Base-by-base conservation (phyloP, 1,284 basidiomycete genomes). In the Trametes sp. region DNA sequence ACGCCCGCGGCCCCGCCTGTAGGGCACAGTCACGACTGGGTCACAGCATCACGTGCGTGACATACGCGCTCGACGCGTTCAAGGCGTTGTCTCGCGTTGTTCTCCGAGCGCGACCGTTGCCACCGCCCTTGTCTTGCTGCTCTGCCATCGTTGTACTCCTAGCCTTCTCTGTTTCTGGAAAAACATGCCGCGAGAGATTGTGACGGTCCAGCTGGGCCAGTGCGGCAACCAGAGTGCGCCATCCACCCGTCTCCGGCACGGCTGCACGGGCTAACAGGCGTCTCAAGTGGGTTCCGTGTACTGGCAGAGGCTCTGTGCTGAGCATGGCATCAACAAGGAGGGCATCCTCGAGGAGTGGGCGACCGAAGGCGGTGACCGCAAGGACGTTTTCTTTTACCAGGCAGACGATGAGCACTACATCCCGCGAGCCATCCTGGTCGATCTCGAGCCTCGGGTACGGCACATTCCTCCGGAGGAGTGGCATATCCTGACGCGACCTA, bases 311-410 rank as follows among this genome's bases (percentile, higher is more conserved):
- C 86, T 98, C 26, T 98, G 96, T 70, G 93, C 94, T 21, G 96
- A 98, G 78, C 96, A 98, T 74, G 96, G 96, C 26, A 98, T 98
- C 80, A 95, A 87, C 74, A 92, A 92, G 59, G 92, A 95, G 70
- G 96, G 96, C 45, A 94, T 95, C 63, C 86, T 97, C 44, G 95
- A 98, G 76, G 95, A 98, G 67, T 96, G 93, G 93, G 95, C 95
- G 2, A 93, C 92, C 3, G 95, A 96, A 72, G 93, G 93, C 31
- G 93, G 94, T 4, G 98, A 99, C 78, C 84, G 98, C 70, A 99
- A 99, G 74, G 98, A 99, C 78, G 97, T 98, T 45, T 99, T 99
- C 81, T 99, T 99, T 81, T 99, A 99, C 77, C 98, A 99, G 77
- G 98, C 98, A 13, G 98, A 99, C 76, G 98, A 99, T 75, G 98